Base-by-base conservation (phyloP, 129 eudicot species). In the Flaveria ramosissima region DNA sequence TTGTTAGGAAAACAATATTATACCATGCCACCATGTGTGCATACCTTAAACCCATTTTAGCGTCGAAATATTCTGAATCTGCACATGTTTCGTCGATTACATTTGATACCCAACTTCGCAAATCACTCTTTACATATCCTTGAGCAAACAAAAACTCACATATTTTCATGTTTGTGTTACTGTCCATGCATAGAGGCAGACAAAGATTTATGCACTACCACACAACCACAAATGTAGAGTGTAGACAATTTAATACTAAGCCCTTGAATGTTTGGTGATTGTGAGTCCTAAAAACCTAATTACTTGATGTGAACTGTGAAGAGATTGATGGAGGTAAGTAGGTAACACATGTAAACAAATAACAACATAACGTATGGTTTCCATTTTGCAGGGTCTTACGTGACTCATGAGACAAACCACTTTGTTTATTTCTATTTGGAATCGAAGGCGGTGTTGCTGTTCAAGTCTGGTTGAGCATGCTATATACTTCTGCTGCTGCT, bases 351-450 rank as follows among this genome's bases (percentile, higher is more conserved):
- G 32, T 23, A 60, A 3, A 60, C 30, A 7, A 51, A 8, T 56
- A 56, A 9, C 30, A 56, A 53, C 60, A n/a, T 53, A 53, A 53
- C 3, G 32, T 59, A 20, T 21, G 75, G 50, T 17, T 45, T 81
- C 32, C 66, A 4, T 45, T 30, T 21, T 80, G 70, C 62, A 83
- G 91, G 92, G 81, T 92, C 96, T 27, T 87, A 89, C 47, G 93
- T 87, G 79, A 89, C 90, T 80, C 92, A 87, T 26, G 93, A 89
- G 88, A 92, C 96, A 13, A 87, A 87, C 75, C 92, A 92, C 84
- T 92, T 92, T 79, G 87, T 88, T 55, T 91, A 88, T 82, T 91
- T 91, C 85, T 91, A 91, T 76, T 69, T 91, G 97, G 97, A 88
- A 43, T 77, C 92, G 20, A 91, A 91, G 80, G 97, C 97, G 7